These are phyloP conservation scores for Marchantia paleacea DNA, from an alignment of 225 moss, liverwort and hornwort genomes.

Conservation along the genomic window DNA sequence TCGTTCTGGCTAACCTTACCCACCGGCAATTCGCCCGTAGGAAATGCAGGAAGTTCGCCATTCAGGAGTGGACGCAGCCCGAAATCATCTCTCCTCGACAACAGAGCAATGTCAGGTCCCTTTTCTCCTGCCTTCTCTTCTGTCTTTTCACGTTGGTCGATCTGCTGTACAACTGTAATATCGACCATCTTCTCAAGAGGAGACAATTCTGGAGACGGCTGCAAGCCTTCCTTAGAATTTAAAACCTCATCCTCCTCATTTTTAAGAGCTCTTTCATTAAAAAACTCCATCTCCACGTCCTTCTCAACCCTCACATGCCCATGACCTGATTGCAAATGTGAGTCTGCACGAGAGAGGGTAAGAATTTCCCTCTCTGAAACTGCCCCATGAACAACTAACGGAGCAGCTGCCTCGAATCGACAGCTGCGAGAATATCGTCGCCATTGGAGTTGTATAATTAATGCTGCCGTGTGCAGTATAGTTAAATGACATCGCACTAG, in stretches of 20 bases:
- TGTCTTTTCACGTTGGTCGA: background rate
- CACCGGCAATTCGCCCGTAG: conserved; percentile 12
- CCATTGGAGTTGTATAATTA: conserved; percentile 37
- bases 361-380: background rate
- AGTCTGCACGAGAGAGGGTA: background rate
- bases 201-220: background rate
- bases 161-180: background rate
- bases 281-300: background rate
- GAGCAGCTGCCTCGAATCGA: conserved; percentile 11
- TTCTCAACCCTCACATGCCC: background rate
- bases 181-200: background rate
- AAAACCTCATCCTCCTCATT: background rate
- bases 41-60: conserved; percentile 6
- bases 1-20: conserved; percentile 26
- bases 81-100: background rate
- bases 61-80: conserved; percentile 9
- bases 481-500: conserved; percentile 27
- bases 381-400: background rate
- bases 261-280: background rate
- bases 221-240: background rate
- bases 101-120: background rate
- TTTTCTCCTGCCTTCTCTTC: background rate
- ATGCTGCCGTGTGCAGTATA: conserved; percentile 25
- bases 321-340: background rate
- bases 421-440: conserved; percentile 19